Evolutionary conservation across 1,284 basidiomycete species (phyloP).

Genomic region (Somion occarium): DNA sequence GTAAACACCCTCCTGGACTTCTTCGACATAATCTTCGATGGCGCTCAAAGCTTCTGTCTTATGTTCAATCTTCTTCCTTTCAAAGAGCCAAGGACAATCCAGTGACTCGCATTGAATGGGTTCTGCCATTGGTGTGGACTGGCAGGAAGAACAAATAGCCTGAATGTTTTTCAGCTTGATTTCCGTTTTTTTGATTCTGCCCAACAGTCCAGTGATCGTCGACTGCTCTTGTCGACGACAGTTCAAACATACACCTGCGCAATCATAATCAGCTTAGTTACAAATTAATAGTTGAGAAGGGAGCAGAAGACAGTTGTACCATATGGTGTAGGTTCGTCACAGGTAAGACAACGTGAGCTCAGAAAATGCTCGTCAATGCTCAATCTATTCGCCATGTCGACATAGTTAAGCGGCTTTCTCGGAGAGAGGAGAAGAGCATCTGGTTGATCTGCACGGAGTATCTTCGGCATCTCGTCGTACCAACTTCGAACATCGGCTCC

Average conservation of each 20-base stretch:
- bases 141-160: slow-evolving; percentile 70
- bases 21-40: slow-evolving; percentile 30
- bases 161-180: slow-evolving; percentile 54
- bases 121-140: slow-evolving; percentile 47
- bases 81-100: slow-evolving; percentile 82
- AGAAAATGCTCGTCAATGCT: slow-evolving; percentile 77
- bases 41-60: slow-evolving; percentile 45
- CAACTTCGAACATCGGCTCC: slow-evolving; percentile 87
- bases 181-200: slow-evolving; percentile 57
- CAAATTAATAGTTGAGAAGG: neutral
- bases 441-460: slow-evolving; percentile 31
- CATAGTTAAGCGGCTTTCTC: slow-evolving; percentile 36
- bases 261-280: slow-evolving; percentile 1
- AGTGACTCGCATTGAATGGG: slow-evolving; percentile 73
- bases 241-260: slow-evolving; percentile 59
- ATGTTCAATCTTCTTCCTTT: slow-evolving; percentile 60
- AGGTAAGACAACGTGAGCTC: slow-evolving; percentile 69
- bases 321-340: slow-evolving; percentile 50
- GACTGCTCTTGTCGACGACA: slow-evolving; percentile 53
- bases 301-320: slow-evolving; percentile 35
- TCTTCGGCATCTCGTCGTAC: slow-evolving; percentile 87
- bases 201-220: slow-evolving; percentile 58
- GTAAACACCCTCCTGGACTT: slow-evolving; percentile 16
- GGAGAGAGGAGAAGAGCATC: slow-evolving; percentile 38
- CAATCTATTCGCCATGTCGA: slow-evolving; percentile 31